Evolutionary conservation across 352 stramenopile species (phyloP), one percentile per base, ranked within the genome.

Genomic region (Phytophthora citrophthora): DNA sequence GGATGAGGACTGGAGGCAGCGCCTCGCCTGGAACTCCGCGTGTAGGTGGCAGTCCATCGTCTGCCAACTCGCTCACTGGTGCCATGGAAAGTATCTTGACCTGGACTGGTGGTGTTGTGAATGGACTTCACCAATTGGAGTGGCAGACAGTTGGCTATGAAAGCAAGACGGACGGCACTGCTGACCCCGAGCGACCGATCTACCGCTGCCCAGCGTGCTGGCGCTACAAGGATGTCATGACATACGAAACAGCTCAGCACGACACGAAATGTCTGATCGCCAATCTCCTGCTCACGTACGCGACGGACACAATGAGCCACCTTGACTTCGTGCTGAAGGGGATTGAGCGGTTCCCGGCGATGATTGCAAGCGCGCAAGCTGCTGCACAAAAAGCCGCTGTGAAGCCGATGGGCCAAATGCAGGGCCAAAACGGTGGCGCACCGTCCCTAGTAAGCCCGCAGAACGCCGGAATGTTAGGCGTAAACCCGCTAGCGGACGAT

Each of bases 141-240:
- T 95, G 86, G 84, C 84, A 93, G 45, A 90, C 75, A 2, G 74
- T 93, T 24, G 86, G 86, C 5, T 93, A 93, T 46, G 86, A 95
- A 51, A 90, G 74, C 68, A 91, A 89, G 56, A 74, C 49, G 4
- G 84, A 94, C 45, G 86, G 84, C 12, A 83, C 73, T 8, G 76
- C 83, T 1, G 84, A 95, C 41, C 76, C 78, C 0, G 84, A 95
- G 34, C 77, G 84, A 27, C 81, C 84, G 9, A 93, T 95, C 47
- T 95, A 93, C 40, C 86, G 86, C 0, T 95, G 86, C 52, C 86
- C 86, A 1, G 83, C 86, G 0, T 95, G 86, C 63, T 93, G 84
- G 84, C 72, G 84, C 40, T 93, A 93, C 76, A 93, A 95, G 57
- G 83, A 92, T 49, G 75, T 87, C 44, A 91, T 95, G 81, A 93